These are phyloP conservation scores for Saccharomycopsis phalli DNA, from an alignment of 1,139 yeast genomes.

Conservation along the genomic window DNA sequence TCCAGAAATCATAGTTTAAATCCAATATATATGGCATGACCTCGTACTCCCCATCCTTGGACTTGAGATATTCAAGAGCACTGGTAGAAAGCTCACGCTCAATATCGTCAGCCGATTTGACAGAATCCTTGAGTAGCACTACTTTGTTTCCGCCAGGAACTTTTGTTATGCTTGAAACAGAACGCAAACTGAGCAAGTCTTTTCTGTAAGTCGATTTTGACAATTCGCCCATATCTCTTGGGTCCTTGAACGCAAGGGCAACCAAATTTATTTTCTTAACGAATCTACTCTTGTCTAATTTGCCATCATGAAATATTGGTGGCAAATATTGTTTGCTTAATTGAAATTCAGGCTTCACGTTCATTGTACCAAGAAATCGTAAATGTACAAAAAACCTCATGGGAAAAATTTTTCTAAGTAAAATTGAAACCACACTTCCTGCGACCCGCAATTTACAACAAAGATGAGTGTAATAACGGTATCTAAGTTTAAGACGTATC, in stretches of 20 bases:
- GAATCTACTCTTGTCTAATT: conserved; percentile 13
- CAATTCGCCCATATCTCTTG: conserved; percentile 39
- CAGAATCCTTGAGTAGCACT: conserved; percentile 50
- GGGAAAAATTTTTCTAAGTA: background rate
- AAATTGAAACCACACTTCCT: background rate
- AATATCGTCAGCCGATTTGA: conserved; percentile 24
- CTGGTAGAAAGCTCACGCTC: conserved; percentile 29
- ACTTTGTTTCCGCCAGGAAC: conserved; percentile 36
- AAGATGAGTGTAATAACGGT: conserved; percentile 34
- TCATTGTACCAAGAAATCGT: background rate
- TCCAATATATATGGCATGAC: conserved; percentile 47
- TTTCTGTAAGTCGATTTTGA: conserved; percentile 40
- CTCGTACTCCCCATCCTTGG: conserved; percentile 32
- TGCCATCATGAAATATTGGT: conserved; percentile 7
- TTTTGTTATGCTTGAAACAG: conserved; percentile 56
- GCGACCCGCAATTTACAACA: background rate
- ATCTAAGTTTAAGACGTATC: conserved; percentile 29
- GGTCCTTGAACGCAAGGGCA: conserved; percentile 45
- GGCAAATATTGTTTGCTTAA: conserved; percentile 23
- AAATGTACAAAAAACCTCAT: background rate
- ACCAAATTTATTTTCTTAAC: conserved; percentile 6
- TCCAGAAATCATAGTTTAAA: conserved; percentile 76
- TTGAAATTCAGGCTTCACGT: background rate
- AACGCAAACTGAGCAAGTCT: conserved; percentile 54
- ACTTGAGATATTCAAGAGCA: conserved; percentile 39